Evolutionary conservation across 768 basidiomycete species (phyloP).

Genomic region (Tulasnella sp.): DNA sequence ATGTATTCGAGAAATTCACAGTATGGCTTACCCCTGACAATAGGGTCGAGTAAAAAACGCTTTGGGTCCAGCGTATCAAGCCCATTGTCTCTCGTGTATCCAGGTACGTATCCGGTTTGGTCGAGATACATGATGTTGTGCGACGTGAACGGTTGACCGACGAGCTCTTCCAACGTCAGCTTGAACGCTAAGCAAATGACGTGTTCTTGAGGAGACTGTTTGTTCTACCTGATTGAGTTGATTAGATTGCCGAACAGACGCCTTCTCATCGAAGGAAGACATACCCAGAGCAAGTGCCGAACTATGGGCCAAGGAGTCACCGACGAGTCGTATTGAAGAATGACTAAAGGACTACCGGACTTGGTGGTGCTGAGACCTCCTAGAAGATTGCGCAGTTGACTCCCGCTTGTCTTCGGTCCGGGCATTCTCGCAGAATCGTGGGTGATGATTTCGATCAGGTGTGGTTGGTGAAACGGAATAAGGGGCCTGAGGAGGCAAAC

Average conservation of each 20-base stretch:
- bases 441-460: background rate
- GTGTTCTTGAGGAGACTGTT: background rate
- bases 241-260: background rate
- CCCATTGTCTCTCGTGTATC: background rate
- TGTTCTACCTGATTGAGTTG: background rate
- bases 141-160: background rate
- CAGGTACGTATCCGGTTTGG: conserved; percentile 5
- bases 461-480: background rate
- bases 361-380: background rate
- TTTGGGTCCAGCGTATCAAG: background rate
- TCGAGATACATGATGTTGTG: background rate
- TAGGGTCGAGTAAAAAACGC: background rate
- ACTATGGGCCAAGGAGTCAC: background rate
- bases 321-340: background rate
- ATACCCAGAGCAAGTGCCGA: background rate
- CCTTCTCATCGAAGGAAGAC: background rate
- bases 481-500: background rate
- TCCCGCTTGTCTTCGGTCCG: background rate
- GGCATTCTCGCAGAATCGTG: background rate
- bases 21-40: background rate
- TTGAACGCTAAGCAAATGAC: background rate
- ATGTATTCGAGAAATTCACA: background rate
- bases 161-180: background rate
- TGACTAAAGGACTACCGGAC: background rate
- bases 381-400: background rate